Evolutionary conservation across 345 rosid genomes (phyloP).

Genomic region (Crucihimalaya himalaica): DNA sequence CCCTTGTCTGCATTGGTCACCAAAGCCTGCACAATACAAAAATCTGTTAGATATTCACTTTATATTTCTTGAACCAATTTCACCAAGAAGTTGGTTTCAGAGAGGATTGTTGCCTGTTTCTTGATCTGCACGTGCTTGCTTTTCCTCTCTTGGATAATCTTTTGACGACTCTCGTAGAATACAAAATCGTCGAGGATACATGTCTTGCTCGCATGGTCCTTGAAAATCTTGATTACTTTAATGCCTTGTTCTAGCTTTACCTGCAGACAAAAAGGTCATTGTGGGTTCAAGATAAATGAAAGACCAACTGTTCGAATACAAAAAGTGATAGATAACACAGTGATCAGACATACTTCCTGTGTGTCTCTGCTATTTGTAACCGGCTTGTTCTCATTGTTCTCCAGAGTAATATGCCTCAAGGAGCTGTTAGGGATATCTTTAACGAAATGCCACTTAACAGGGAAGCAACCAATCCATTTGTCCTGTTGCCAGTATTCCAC

Average conservation of each 20-base stretch:
- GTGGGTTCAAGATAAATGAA: background rate
- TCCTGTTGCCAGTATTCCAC: constrained; percentile 86
- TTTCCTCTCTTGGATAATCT: constrained; percentile 53
- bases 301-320: background rate
- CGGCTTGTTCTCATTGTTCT: constrained; percentile 82
- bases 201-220: constrained; percentile 52
- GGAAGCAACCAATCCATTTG: constrained; percentile 83
- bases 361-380: constrained; percentile 87
- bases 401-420: constrained; percentile 75
- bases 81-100: background rate
- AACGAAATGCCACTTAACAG: constrained; percentile 80
- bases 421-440: constrained; percentile 76
- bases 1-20: constrained; percentile 13
- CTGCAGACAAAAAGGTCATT: constrained; percentile 32
- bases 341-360: constrained; percentile 59
- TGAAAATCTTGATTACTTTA: constrained; percentile 56
- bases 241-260: constrained; percentile 56
- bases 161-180: constrained; percentile 57
- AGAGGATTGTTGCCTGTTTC: constrained; percentile 49
- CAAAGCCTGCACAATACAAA: constrained; percentile 18
- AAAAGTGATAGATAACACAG: background rate
- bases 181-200: constrained; percentile 63
- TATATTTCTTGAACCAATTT: background rate
- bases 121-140: constrained; percentile 49
- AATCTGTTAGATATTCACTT: background rate